These are phyloP conservation scores for Litchi chinensis DNA, from an alignment of 345 rosid genomes.

Conservation along the genomic window DNA sequence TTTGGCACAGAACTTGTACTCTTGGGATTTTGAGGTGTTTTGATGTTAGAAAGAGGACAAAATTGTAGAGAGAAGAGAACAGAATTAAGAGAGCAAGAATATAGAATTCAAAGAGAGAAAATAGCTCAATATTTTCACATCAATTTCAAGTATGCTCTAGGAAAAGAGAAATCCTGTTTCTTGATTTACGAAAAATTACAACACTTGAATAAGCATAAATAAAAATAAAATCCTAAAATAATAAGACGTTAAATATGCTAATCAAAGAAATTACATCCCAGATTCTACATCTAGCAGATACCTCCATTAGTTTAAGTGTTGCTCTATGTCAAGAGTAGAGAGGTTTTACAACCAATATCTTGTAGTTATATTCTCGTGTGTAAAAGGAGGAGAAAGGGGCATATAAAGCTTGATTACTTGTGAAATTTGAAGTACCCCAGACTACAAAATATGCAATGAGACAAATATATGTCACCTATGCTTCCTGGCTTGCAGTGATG, in stretches of 20 bases:
- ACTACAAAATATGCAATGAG: background rate
- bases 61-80: background rate
- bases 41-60: background rate
- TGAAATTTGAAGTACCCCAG: background rate
- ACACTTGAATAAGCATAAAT: background rate
- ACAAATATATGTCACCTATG: background rate
- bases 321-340: background rate
- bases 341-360: background rate
- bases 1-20: background rate
- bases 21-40: background rate
- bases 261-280: no score
- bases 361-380: background rate
- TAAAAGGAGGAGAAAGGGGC: background rate
- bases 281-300: no score
- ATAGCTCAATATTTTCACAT: background rate
- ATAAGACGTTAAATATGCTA: background rate
- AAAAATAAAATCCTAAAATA: no score
- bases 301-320: background rate
- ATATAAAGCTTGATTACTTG: background rate
- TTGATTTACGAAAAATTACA: no score
- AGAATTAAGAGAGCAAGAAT: background rate
- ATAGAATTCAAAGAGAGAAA: background rate
- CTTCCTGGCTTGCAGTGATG: conserved; percentile 1
- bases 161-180: background rate
- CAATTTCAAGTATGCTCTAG: background rate